These are phyloP conservation scores for Patellifolia procumbens DNA, from an alignment of 179 eudicot species.

Conservation along the genomic window DNA sequence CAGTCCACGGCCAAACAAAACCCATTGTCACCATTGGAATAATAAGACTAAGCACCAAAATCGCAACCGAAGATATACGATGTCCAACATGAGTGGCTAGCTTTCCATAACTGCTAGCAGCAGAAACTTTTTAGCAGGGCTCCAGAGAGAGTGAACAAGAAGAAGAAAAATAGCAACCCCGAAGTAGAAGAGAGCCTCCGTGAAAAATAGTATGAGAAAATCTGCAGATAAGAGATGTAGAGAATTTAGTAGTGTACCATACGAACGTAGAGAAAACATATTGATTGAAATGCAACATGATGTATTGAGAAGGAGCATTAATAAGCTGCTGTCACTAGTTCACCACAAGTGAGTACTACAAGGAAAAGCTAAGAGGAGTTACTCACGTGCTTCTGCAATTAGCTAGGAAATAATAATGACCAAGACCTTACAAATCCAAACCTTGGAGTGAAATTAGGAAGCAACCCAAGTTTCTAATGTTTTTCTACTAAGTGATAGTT, in stretches of 20 bases:
- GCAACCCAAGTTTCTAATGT: neutral
- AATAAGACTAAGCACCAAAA: slow-evolving; percentile 81
- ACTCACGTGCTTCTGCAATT: neutral
- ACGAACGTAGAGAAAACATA: neutral
- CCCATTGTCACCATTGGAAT: slow-evolving; percentile 98
- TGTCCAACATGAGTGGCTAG: slow-evolving; percentile 52
- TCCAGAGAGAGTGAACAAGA: slow-evolving; percentile 60
- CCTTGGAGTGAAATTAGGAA: neutral
- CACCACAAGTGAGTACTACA: neutral
- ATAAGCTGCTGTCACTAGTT: neutral
- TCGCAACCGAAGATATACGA: slow-evolving; percentile 73
- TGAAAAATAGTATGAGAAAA: slow-evolving; percentile 90
- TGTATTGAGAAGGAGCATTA: neutral
- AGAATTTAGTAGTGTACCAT: neutral
- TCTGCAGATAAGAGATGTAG: slow-evolving; percentile 50
- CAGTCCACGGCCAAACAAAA: slow-evolving; percentile 99
- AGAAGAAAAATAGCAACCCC: slow-evolving; percentile 83
- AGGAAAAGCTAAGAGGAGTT: neutral
- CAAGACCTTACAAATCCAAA: neutral
- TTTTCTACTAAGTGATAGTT: too few relatives aligned
- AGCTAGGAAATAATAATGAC: neutral
- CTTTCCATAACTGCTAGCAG: slow-evolving; percentile 37
- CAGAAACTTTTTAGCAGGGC: slow-evolving; percentile 41
- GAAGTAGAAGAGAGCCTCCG: slow-evolving; percentile 89
- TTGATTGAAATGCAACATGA: neutral